Conservation (phyloP, 805 yeast genomes). For the Kluyveromyces dobzhanskii region DNA sequence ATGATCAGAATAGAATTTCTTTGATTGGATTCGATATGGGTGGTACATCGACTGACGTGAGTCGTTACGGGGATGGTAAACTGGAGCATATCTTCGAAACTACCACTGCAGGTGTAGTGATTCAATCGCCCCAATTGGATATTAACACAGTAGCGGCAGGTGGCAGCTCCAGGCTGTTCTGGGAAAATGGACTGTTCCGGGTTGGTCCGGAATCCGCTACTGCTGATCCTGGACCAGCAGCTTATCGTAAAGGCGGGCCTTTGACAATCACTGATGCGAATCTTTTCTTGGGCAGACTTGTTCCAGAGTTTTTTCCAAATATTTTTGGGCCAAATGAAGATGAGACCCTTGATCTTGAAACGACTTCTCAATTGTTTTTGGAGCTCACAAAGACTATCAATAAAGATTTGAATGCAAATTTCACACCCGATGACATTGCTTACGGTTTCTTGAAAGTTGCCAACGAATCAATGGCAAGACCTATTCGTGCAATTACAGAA, state of each 20-base stretch:
- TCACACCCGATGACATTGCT: slow-evolving; percentile 64
- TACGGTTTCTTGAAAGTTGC: slow-evolving; percentile 78
- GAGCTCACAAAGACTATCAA: slow-evolving; percentile 53
- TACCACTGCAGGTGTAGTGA: slow-evolving; percentile 72
- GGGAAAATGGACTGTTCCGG: slow-evolving; percentile 63
- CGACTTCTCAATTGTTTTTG: slow-evolving; percentile 41
- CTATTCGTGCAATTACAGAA: slow-evolving; percentile 76
- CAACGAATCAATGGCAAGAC: slow-evolving; percentile 84
- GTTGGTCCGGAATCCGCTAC: slow-evolving; percentile 87
- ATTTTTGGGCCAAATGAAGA: slow-evolving; percentile 79
- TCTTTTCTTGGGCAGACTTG: slow-evolving; percentile 57
- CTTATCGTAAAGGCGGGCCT: slow-evolving; percentile 79
- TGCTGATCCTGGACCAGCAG: slow-evolving; percentile 86
- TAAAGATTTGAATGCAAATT: slow-evolving; percentile 27
- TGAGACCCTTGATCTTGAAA: slow-evolving; percentile 53
- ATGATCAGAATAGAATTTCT: slow-evolving; percentile 45
- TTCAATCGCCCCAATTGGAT: slow-evolving; percentile 78
- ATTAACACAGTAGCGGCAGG: slow-evolving; percentile 82
- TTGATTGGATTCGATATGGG: slow-evolving; percentile 86
- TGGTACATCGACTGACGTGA: slow-evolving; percentile 83
- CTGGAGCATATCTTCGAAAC: slow-evolving; percentile 78
- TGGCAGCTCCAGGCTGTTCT: slow-evolving; percentile 63
- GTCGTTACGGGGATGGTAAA: slow-evolving; percentile 60
- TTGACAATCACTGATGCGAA: slow-evolving; percentile 83
- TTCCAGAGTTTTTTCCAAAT: slow-evolving; percentile 69